A percentile compares a stretch with the other conserved stretches of the same genome.
Conservation (phyloP, 495 filamentous ascomycete species). For the Neurospora tetrasperma region DNA sequence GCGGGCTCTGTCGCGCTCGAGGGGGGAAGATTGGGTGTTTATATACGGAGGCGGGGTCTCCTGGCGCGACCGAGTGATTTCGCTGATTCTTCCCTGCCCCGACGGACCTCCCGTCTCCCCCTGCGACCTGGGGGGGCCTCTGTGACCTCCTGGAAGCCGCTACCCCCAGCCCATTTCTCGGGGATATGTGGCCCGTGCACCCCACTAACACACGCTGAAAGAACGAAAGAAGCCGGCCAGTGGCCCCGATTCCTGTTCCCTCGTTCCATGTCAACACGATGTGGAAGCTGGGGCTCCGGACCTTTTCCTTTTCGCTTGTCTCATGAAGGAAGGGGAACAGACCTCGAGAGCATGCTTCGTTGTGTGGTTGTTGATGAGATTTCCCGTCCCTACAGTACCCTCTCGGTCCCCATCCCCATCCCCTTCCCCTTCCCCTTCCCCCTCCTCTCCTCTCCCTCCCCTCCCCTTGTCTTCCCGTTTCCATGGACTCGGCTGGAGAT, state of each 20-base stretch:
- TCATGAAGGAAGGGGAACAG: neutral
- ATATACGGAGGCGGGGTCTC: slow-evolving; percentile 37
- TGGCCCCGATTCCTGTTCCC: neutral
- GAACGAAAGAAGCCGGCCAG: neutral
- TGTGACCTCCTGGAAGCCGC: neutral
- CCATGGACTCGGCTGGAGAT: neutral
- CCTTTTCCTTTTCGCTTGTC: neutral
- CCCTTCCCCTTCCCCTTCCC: neutral
- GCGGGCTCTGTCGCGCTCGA: slow-evolving; percentile 33
- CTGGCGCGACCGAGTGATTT: slow-evolving; percentile 26
- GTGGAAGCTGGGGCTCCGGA: neutral
- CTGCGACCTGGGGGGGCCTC: neutral
- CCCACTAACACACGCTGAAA: slow-evolving; percentile 4
- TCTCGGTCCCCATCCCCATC: neutral
- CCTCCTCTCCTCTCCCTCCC: neutral
- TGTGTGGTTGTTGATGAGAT: neutral
- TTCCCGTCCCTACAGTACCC: neutral
- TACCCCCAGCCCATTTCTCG: slow-evolving; percentile 13
- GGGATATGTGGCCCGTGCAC: slow-evolving; percentile 15
- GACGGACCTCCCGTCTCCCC: neutral
- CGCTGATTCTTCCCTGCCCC: slow-evolving; percentile 16
- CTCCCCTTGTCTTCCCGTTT: neutral
- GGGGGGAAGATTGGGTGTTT: slow-evolving; percentile 35
- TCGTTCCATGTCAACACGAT: neutral
- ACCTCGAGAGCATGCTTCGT: neutral